Conservation (phyloP, 441 rosid species). For the Erysimum pusillum region DNA sequence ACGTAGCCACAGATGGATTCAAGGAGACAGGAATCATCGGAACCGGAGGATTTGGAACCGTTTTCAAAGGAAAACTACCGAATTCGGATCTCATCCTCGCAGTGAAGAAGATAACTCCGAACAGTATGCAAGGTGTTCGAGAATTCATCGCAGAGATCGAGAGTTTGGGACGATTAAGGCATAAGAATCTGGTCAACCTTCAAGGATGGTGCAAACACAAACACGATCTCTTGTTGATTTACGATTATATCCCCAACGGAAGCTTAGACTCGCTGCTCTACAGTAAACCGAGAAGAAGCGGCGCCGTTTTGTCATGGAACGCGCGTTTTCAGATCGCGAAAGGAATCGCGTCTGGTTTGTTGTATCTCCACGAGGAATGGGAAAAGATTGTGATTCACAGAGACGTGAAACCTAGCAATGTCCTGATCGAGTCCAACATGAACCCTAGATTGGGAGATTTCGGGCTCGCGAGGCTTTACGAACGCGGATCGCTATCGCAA, state of each 20-base stretch:
- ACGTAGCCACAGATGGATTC: constrained; percentile 70
- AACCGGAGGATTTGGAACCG: constrained; percentile 76
- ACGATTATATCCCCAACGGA: constrained; percentile 75
- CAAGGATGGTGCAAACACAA: constrained; percentile 83
- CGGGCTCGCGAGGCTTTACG: constrained; percentile 60
- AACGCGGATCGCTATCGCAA: constrained; percentile 52
- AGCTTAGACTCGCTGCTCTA: constrained; percentile 67
- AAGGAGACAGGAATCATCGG: constrained; percentile 64
- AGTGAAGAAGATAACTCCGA: constrained; percentile 67
- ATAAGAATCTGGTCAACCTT: constrained; percentile 75
- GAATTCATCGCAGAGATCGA: constrained; percentile 85
- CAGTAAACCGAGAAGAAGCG: constrained; percentile 38
- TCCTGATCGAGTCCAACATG: constrained; percentile 52
- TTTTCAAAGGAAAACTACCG: constrained; percentile 59
- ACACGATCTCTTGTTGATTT: constrained; percentile 65
- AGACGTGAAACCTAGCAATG: constrained; percentile 64
- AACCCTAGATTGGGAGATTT: constrained; percentile 58
- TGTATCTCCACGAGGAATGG: constrained; percentile 80
- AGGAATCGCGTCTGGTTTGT: constrained; percentile 67
- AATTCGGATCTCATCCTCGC: constrained; percentile 57
- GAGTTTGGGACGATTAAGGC: constrained; percentile 70
- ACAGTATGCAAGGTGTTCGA: constrained; percentile 72
- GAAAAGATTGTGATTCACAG: constrained; percentile 62
- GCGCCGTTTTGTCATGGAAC: constrained; percentile 57
- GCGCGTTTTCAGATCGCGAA: constrained; percentile 60